Base-by-base conservation (phyloP, 2,329 filamentous ascomycete genomes). In the Penicillium sp. region DNA sequence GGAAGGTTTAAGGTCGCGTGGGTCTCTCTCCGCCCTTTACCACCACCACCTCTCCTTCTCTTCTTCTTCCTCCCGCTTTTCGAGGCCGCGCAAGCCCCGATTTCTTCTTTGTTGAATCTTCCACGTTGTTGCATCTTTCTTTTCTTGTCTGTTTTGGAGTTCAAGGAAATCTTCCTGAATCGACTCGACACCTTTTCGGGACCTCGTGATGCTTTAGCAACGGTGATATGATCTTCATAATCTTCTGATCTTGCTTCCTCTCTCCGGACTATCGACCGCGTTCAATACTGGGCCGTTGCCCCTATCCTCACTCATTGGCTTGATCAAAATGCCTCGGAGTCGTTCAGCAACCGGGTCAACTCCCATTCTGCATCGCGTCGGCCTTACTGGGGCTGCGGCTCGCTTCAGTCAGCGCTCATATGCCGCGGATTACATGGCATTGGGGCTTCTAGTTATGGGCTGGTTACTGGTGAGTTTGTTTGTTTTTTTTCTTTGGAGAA, bases 371-470 rank as follows among this genome's bases (percentile, higher is more conserved):
- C 23, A 66, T 49, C 27, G 64, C 18, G 62, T 66, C 17, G 78
- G 78, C 32, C 64, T 78, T 42, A 36, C 75, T n/a, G 78, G 75
- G 27, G 74, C 79, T 32, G 61, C 77, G n/a, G 73, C 74, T 49
- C 75, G 80, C 42, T 80, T 82, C 64, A 81, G 75, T 71, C 76
- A 78, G 84, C 87, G 85, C 68, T 91, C 90, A 1, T 94, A 97
- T 77, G 89, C 90, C 9, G 85, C 90, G 5, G 94, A 99, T 70
- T 97, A 96, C 74, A 73, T 95, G 24, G 90, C 91, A 29, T 83
- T 97, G 56, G 76, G 79, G 1, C 71, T 89, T 32, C 78, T 97
- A n/a, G 66, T 91, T 7, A 76, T 79, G 4, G 83, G 80, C 45
- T 94, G 90, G 62, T 23, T 68, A 40, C 33, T 69, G 47, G 63